Conservation (phyloP, 2,329 filamentous ascomycete genomes). For the Alternaria atra region DNA sequence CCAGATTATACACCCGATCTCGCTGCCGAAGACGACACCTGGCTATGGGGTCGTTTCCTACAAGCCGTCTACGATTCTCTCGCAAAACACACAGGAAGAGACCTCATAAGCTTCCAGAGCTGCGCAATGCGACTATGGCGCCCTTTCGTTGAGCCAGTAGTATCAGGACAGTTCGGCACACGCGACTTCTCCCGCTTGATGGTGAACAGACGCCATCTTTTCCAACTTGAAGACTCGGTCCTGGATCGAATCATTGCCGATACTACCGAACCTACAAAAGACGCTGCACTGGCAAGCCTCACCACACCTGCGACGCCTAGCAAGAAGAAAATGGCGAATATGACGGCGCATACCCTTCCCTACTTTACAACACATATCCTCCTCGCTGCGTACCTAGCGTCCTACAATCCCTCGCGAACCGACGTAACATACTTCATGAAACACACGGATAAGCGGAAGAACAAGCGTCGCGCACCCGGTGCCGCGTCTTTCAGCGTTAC, state of each 20-base stretch:
- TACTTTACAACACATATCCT: slow-evolving; percentile 78
- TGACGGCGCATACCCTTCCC: slow-evolving; percentile 64
- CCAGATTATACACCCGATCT: slow-evolving; percentile 57
- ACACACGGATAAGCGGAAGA: slow-evolving; percentile 62
- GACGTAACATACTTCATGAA: slow-evolving; percentile 81
- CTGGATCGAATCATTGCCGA: slow-evolving; percentile 66
- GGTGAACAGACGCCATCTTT: slow-evolving; percentile 72
- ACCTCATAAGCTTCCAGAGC: slow-evolving; percentile 75
- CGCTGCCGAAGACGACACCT: slow-evolving; percentile 67
- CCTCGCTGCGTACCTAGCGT: slow-evolving; percentile 80
- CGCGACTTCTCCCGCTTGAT: slow-evolving; percentile 87
- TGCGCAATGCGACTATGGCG: slow-evolving; percentile 83
- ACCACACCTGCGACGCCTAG: slow-evolving; percentile 20
- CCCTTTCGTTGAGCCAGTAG: slow-evolving; percentile 80
- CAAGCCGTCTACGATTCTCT: slow-evolving; percentile 88
- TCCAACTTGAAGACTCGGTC: slow-evolving; percentile 76
- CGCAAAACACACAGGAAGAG: slow-evolving; percentile 79
- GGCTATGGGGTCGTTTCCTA: slow-evolving; percentile 83
- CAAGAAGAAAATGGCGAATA: slow-evolving; percentile 22
- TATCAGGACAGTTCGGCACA: slow-evolving; percentile 74
- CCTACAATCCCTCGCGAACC: slow-evolving; percentile 78
- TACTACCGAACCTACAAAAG: not conserved
- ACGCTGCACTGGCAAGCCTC: not conserved
- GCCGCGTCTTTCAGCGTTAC: slow-evolving; percentile 28
- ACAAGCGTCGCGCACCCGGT: slow-evolving; percentile 52